Evolutionary conservation across 2,329 filamentous ascomycete species (phyloP), one percentile per base, ranked within the genome.

Genomic region (Cytospora piceicola): DNA sequence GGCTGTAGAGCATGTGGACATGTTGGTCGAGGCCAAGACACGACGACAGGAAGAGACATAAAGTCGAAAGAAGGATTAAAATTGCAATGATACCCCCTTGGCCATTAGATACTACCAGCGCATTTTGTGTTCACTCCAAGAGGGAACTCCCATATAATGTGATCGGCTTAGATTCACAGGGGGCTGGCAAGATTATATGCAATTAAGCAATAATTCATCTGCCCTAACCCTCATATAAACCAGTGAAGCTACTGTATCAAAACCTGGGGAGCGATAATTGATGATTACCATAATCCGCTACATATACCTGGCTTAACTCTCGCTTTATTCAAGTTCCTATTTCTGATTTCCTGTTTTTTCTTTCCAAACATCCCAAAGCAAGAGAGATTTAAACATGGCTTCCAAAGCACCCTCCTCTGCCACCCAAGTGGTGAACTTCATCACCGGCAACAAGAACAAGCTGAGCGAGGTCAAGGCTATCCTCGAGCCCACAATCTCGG

Each of bases 401-500:
- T 77, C 79, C 53, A 80, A 82, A 70, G 78, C 57, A 82, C 69
- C 81, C n/a, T 70, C 69, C 46, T 63, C 68, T 49, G 67, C 70
- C 39, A 69, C 73, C 17, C 75, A 75, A 4, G 73, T 76, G 7
- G 77, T 99, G 70, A 94, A 96, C 79, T 99, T 99, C 82, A 96
- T 99, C 75, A 98, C 94, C 2, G 91, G 94, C 78, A 99, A 99
- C 80, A 88, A 90, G 74, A 96, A 97, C 82, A 99, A 99, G 81
- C 85, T 99, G 64, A 81, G 84, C 65, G 95, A 99, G 81, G 93
- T 97, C 70, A 88, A 91, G 77, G 90, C 91, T 22, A 97, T 99
- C 72, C 85, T 99, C 3, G 88, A 90, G 71, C 82, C 86, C 11
- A 86, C 85, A 39, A 90, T 97, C 70, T 82, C 89, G 69, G 84